phyloP scores from a whole-genome alignment of 352 stramenopile genomes.

The Pythium monospermum region DNA sequence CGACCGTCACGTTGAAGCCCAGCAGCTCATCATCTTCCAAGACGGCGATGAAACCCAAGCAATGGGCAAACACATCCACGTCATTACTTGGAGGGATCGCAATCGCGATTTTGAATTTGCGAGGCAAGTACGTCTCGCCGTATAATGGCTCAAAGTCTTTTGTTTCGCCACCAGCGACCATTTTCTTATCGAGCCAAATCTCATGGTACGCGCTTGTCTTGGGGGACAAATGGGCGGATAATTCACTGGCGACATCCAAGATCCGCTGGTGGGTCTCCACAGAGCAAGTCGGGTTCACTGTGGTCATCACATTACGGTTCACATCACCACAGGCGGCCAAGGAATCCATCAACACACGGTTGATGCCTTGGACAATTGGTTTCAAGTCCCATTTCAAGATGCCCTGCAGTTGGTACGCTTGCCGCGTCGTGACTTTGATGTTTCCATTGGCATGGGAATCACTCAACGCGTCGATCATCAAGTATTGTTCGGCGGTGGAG shows the following conservation, averaged over 20 bases:
- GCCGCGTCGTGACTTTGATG: conserved; percentile 93
- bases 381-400: conserved; percentile 98
- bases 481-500: conserved; percentile 90
- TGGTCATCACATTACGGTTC: conserved; percentile 97
- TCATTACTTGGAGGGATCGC: conserved; percentile 97
- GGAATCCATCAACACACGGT: conserved; percentile 90
- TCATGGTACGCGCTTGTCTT: conserved; percentile 95
- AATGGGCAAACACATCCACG: conserved; percentile 97
- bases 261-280: conserved; percentile 83
- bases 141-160: conserved; percentile 98
- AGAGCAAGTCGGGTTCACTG: conserved; percentile 86
- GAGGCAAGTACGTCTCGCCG: conserved; percentile 93
- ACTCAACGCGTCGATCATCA: conserved; percentile 92
- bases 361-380: conserved; percentile 91
- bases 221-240: conserved; percentile 92
- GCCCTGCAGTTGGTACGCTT: conserved; percentile 96
- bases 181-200: conserved; percentile 98
- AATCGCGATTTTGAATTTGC: conserved; percentile 99
- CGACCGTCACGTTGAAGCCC: conserved; percentile 96
- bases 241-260: conserved; percentile 75
- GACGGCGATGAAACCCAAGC: conserved; percentile 94
- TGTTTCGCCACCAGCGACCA: conserved; percentile 87
- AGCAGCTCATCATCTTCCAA: conserved; percentile 77
- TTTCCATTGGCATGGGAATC: conserved; percentile 93
- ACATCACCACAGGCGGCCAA: conserved; percentile 96